Evolutionary conservation across 1,284 basidiomycete genomes (phyloP), one percentile per base, ranked within the genome.

Genomic region (Neolentinus lepideus): DNA sequence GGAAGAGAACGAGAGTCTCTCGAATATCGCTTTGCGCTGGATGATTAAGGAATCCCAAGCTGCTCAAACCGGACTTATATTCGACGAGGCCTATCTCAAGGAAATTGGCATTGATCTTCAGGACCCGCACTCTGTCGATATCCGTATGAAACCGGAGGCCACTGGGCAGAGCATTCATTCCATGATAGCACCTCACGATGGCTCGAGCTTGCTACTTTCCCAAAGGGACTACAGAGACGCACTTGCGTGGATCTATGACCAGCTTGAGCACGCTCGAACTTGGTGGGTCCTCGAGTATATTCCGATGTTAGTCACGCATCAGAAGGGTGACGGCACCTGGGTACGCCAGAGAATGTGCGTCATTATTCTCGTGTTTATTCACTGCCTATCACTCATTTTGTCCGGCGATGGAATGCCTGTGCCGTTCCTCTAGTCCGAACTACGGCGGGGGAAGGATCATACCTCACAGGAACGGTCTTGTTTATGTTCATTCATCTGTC

Each of bases 21-120:
- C 80, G 0, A 75, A 85, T 57, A 83, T 88, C 60, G 67, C 82
- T n/a, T 70, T 90, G 25, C 80, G 79, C 26, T 90, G 87, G 87
- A 90, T 90, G 88, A 74, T 90, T 47, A 78, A 79, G 56, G 73
- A 84, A 58, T 69, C 77, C 56, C 69, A 75, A 6, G 60, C 60
- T 2, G 67, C 76, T 4, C 67, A 75, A 22, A 82, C 80, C 60
- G 79, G 78, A 2, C 73, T 88, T 31, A 59, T 69, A 26, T 86
- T 85, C 59, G 77, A 84, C 57, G 56, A 62, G 8, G 64, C 66
- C 1, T 72, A 65, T 26, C 71, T 83, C 51, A 59, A 60, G 16
- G 63, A 63, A 21, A 67, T 70, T 21, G 63, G 68, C 29, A 69
- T 78, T 52, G 64, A 25, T 6, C 3, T 24, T 11, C 14, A 51